Evolutionary conservation across 2,329 filamentous ascomycete species (phyloP), one percentile per base, ranked within the genome.

Genomic region (Diaporthe sp.): DNA sequence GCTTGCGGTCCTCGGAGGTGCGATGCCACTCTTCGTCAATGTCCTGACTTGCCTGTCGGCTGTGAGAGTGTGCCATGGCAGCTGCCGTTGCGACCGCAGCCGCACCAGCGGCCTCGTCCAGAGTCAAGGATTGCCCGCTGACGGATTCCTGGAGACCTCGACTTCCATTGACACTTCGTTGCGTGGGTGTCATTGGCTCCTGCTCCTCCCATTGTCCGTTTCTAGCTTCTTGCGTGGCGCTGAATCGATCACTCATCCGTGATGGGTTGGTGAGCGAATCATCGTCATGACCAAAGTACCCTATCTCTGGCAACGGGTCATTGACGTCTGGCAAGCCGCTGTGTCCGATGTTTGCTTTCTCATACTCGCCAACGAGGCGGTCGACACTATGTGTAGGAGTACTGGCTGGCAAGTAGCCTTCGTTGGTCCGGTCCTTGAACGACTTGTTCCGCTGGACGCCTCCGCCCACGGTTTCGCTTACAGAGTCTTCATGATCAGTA

Each of bases 231-330:
- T 83, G 79, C 2, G 78, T 78, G 39, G 89, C 91, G 68, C 91
- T 92, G 66, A 93, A 89, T 1, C 92, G 92, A 25, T 94, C 94
- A 77, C 95, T 90, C 53, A 97, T 91, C 66, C 96, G 88, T 0
- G 96, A 98, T 3, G 95, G 95, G 80, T 97, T 97, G 25, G 95
- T 97, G 59, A 91, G 92, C 22, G 94, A 88, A 75, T 97, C 95
- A 50, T 91, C 89, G 15, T 89, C 86, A 73, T 87, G 85, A 68
- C 83, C 85, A 2, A 84, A 78, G 77, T 94, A 93, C 5, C 93
- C 94, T 79, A 94, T 92, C 80, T 96, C 95, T 0, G 93, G 94
- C 86, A 96, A 90, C 7, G 93, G 93, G 78, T 96, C 88, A 73
- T 92, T 84, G 47, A 90, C 84, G 77, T 92, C 88, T 4, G 94